phyloP scores from a whole-genome alignment of 31 red algal genomes.

The Asparagopsis taxiformis region DNA sequence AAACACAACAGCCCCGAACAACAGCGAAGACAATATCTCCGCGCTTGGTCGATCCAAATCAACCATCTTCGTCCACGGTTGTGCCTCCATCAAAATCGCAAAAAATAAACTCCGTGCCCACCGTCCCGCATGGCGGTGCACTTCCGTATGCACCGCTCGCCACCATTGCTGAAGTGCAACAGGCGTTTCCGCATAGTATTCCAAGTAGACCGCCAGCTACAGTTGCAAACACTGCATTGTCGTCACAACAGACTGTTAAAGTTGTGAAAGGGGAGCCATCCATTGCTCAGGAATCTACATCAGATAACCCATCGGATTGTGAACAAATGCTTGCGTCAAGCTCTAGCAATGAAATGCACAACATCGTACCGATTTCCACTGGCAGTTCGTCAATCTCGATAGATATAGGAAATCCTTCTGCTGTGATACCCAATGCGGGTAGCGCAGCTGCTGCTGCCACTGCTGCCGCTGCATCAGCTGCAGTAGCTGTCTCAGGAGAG shows the following conservation, averaged over 20 bases:
- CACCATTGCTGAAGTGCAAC: neutral
- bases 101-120: neutral
- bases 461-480: conserved; percentile 16
- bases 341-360: neutral
- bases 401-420: neutral
- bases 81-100: neutral
- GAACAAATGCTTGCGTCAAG: neutral
- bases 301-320: neutral
- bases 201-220: neutral
- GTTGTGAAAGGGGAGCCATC: neutral
- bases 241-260: neutral
- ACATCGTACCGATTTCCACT: neutral
- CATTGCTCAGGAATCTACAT: neutral
- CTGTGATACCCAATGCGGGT: conserved; percentile 1
- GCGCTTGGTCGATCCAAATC: conserved; percentile 31
- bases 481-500: conserved; percentile 14
- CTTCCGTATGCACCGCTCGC: neutral
- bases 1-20: conserved; percentile 13
- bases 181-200: neutral
- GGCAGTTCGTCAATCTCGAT: neutral
- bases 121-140: neutral
- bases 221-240: neutral
- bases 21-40: conserved; percentile 67
- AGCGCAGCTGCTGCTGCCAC: conserved; percentile 8
- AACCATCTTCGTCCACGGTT: neutral